These are phyloP conservation scores for Trichoderma virens DNA, from an alignment of 495 filamentous ascomycete species.

Conservation along the genomic window DNA sequence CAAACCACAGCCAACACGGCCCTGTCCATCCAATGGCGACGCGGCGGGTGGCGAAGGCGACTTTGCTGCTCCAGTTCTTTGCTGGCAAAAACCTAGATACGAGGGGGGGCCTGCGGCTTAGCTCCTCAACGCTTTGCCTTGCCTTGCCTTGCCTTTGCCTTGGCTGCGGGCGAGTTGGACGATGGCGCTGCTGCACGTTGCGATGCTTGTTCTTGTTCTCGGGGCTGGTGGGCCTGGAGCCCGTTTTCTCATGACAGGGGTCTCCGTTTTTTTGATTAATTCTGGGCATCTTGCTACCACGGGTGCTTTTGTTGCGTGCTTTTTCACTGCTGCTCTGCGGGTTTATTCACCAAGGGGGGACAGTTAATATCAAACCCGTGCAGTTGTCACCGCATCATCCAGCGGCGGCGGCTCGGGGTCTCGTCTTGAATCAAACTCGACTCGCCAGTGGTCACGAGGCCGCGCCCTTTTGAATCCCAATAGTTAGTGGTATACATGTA, in stretches of 20 bases:
- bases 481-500: neutral
- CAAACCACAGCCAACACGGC: neutral
- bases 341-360: too few relatives aligned
- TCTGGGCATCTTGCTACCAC: neutral
- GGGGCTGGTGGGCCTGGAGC: neutral
- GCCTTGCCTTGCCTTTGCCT: too few relatives aligned
- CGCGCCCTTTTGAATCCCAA: neutral
- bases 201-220: neutral
- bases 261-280: neutral
- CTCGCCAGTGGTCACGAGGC: neutral
- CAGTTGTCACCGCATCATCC: neutral
- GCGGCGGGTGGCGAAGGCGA: neutral
- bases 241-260: neutral
- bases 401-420: neutral
- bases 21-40: neutral
- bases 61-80: too few relatives aligned
- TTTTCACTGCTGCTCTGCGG: neutral
- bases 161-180: conserved; percentile 6
- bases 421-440: neutral
- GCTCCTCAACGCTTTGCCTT: too few relatives aligned
- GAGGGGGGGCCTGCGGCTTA: too few relatives aligned
- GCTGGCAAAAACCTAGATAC: too few relatives aligned
- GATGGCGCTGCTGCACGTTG: conserved; percentile 9
- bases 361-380: too few relatives aligned
- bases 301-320: too few relatives aligned